Evolutionary conservation across 768 basidiomycete genomes (phyloP).

Genomic region (Sarcodon sp.): DNA sequence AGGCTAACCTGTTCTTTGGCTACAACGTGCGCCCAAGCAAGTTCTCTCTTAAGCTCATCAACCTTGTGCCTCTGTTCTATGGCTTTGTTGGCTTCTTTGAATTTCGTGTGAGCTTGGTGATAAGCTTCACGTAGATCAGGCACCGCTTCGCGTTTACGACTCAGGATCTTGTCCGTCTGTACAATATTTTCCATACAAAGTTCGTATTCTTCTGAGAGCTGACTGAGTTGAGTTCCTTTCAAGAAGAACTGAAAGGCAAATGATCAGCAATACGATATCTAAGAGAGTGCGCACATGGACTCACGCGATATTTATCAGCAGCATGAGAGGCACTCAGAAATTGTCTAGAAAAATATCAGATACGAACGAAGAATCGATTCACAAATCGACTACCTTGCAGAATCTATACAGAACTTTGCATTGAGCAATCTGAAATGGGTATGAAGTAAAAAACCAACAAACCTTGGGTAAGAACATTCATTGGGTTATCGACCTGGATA

Average conservation of each 20-base stretch:
- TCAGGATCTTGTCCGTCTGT: slow-evolving; percentile 50
- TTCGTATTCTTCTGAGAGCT: slow-evolving; percentile 82
- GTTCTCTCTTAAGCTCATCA: slow-evolving; percentile 62
- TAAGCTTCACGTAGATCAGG: slow-evolving; percentile 59
- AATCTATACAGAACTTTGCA: slow-evolving; percentile 11
- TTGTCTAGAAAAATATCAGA: slow-evolving; percentile 21
- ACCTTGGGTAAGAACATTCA: slow-evolving; percentile 91
- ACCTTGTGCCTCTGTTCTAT: slow-evolving; percentile 55
- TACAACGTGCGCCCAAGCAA: slow-evolving; percentile 81
- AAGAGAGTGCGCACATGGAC: slow-evolving; percentile 4
- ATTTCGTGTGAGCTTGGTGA: slow-evolving; percentile 43
- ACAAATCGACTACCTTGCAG: slow-evolving; percentile 15
- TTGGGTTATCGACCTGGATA: slow-evolving; percentile 92
- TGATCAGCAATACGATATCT: slow-evolving; percentile 1
- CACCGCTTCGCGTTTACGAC: slow-evolving; percentile 62
- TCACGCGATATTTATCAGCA: slow-evolving; percentile 80
- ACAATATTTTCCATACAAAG: slow-evolving; percentile 61
- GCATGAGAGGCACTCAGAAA: slow-evolving; percentile 79
- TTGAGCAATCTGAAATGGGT: neutral
- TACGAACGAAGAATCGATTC: slow-evolving; percentile 24
- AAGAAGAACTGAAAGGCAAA: slow-evolving; percentile 67
- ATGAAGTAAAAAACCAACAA: slow-evolving; percentile 2
- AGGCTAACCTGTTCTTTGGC: slow-evolving; percentile 49
- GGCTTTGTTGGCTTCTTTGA: slow-evolving; percentile 65
- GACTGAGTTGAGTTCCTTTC: slow-evolving; percentile 80